Evolutionary conservation across 805 yeast genomes (phyloP).

Genomic region (Kodamaea neixiangensis): DNA sequence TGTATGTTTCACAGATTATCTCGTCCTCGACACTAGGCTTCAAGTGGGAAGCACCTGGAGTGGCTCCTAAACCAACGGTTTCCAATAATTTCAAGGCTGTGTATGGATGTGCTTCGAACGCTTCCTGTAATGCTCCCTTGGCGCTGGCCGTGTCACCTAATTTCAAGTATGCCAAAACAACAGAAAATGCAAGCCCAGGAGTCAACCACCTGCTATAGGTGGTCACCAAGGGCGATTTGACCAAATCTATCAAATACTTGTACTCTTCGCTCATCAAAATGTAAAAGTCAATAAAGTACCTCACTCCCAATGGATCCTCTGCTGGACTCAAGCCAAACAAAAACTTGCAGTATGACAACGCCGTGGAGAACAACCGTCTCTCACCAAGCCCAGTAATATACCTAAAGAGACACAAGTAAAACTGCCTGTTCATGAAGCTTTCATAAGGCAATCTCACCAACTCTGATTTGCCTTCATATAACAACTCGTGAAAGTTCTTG

Average conservation of each 20-base stretch:
- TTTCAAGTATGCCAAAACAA: constrained; percentile 60
- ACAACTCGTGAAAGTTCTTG: constrained; percentile 50
- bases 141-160: constrained; percentile 49
- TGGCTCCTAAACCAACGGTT: constrained; percentile 38
- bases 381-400: constrained; percentile 71
- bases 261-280: constrained; percentile 67
- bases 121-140: constrained; percentile 43
- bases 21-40: constrained; percentile 9
- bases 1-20: constrained; percentile 48
- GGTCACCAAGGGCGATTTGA: constrained; percentile 54
- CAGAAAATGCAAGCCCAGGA: constrained; percentile 69
- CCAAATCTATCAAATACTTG: constrained; percentile 59
- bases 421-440: constrained; percentile 71
- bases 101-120: constrained; percentile 59
- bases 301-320: constrained; percentile 82
- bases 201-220: constrained; percentile 69
- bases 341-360: constrained; percentile 71
- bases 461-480: constrained; percentile 51
- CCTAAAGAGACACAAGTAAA: constrained; percentile 72
- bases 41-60: not conserved
- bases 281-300: constrained; percentile 80
- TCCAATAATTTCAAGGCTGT: constrained; percentile 54
- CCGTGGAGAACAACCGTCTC: constrained; percentile 76
- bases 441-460: constrained; percentile 75
- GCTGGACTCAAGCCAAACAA: constrained; percentile 69